Evolutionary conservation across 495 filamentous ascomycete genomes (phyloP).

Genomic region (Neurospora cerealis): DNA sequence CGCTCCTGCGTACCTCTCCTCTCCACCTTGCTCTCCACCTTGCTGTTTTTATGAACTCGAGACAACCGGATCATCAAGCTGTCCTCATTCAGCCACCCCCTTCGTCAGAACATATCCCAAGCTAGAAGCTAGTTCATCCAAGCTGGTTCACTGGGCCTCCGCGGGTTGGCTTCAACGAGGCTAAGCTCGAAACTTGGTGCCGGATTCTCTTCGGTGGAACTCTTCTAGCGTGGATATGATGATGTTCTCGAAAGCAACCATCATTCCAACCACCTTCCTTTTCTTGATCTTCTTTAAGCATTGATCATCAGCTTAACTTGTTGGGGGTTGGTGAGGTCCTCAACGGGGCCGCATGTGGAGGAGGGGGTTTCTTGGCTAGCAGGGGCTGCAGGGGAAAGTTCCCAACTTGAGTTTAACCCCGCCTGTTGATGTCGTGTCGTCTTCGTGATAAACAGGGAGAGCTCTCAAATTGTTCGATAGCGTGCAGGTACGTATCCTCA

Average conservation of each 20-base stretch:
- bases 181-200: background rate
- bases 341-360: background rate
- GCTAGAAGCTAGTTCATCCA: background rate
- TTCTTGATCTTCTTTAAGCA: background rate
- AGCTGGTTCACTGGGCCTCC: background rate
- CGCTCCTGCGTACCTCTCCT: background rate
- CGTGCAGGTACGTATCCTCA: background rate
- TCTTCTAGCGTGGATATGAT: background rate
- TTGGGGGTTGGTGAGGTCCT: background rate
- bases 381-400: background rate
- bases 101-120: background rate
- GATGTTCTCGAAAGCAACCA: background rate
- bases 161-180: background rate
- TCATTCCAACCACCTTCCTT: background rate
- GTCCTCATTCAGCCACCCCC: background rate
- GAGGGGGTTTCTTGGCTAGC: background rate
- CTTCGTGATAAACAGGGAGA: background rate
- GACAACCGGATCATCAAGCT: background rate
- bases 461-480: background rate
- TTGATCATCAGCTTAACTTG: background rate
- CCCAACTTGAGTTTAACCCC: background rate
- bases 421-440: background rate
- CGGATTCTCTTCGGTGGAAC: background rate
- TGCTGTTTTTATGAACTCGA: background rate
- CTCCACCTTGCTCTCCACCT: background rate